Conservation (phyloP, 1,284 basidiomycete genomes). For the Gomphus bonarii region DNA sequence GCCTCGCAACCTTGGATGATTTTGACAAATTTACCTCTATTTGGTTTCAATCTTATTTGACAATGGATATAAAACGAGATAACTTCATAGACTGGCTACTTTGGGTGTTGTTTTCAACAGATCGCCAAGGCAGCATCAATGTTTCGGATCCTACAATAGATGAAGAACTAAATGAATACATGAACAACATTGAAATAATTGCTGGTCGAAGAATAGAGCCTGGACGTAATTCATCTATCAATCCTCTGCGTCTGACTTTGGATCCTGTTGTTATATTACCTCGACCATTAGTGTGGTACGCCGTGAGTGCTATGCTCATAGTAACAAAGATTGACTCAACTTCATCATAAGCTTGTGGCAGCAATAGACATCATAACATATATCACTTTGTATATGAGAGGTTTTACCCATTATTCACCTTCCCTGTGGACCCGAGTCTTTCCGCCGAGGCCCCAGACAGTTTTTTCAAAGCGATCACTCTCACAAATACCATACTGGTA, state of each 20-base stretch:
- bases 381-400: constrained; percentile 27
- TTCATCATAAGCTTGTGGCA: constrained; percentile 35
- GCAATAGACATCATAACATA: constrained; percentile 37
- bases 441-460: constrained; percentile 38
- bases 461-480: constrained; percentile 32
- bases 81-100: constrained; percentile 54
- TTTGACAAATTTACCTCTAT: constrained; percentile 29
- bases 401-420: constrained; percentile 45
- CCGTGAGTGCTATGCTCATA: constrained; percentile 27
- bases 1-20: constrained; percentile 24
- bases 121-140: constrained; percentile 17
- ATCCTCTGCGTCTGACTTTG: constrained; percentile 41
- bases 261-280: constrained; percentile 45
- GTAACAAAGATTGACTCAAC: neutral
- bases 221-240: constrained; percentile 27
- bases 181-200: constrained; percentile 27
- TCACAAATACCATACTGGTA: constrained; percentile 50
- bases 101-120: constrained; percentile 47
- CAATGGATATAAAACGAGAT: constrained; percentile 27
- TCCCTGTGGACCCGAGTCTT: constrained; percentile 32
- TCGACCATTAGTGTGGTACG: constrained; percentile 53
- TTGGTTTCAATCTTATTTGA: constrained; percentile 38
- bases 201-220: constrained; percentile 29
- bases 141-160: constrained; percentile 24
- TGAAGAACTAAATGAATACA: constrained; percentile 37